phyloP scores from a whole-genome alignment of 371 early-diverging fungal genomes.

The Rhizopus stolonifer region DNA sequence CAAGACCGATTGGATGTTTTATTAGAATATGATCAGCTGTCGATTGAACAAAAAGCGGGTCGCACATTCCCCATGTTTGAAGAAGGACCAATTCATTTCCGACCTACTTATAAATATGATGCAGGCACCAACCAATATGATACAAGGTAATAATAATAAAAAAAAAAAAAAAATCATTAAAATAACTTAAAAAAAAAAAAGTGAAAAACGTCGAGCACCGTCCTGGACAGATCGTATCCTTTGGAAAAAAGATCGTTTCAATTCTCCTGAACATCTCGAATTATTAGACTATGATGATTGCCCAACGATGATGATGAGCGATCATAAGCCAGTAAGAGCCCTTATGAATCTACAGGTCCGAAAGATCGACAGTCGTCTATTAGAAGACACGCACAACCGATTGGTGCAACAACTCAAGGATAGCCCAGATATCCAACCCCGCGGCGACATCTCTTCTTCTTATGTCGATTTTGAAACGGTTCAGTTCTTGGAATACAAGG shows the following conservation, averaged over 20 bases:
- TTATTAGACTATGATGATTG: constrained; percentile 55
- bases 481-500: constrained; percentile 61
- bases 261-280: constrained; percentile 27
- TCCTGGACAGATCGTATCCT: constrained; percentile 94
- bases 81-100: constrained; percentile 79
- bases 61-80: constrained; percentile 75
- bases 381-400: constrained; percentile 53
- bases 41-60: constrained; percentile 46
- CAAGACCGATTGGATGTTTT: constrained; percentile 54
- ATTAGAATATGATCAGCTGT: constrained; percentile 68
- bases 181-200: constrained; percentile 12
- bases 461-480: constrained; percentile 79
- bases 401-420: constrained; percentile 74
- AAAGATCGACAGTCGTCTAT: constrained; percentile 53
- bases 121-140: constrained; percentile 82
- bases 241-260: constrained; percentile 64
- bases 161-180: background rate
- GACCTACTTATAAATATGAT: constrained; percentile 95
- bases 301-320: constrained; percentile 73
- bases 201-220: constrained; percentile 84
- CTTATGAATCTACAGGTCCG: constrained; percentile 57
- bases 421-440: constrained; percentile 82
- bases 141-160: constrained; percentile 55
- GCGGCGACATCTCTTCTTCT: constrained; percentile 61
- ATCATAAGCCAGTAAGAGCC: constrained; percentile 93